These are phyloP conservation scores for Peribolospora baueri DNA, from an alignment of 768 basidiomycete genomes.

Conservation along the genomic window DNA sequence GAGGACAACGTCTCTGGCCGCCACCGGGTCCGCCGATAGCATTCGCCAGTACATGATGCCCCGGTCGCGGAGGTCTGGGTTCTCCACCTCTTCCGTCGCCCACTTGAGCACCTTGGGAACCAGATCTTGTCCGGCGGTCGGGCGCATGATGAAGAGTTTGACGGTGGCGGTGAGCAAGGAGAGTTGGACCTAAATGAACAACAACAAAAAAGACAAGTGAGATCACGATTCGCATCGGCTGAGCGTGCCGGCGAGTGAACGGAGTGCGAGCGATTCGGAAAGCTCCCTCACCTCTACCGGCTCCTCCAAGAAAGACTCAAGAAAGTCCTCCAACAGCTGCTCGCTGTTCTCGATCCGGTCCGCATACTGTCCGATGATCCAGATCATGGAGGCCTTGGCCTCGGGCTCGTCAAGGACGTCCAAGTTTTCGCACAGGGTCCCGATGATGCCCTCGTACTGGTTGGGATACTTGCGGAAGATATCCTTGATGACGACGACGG, in stretches of 20 bases:
- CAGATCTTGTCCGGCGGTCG: constrained; percentile 61
- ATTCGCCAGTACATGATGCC: constrained; percentile 99
- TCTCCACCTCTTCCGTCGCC: constrained; percentile 93
- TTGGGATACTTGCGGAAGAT: constrained; percentile 93
- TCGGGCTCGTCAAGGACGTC: constrained; percentile 86
- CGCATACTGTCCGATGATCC: constrained; percentile 93
- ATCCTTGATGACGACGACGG: constrained; percentile 90
- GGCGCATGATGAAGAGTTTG: constrained; percentile 84
- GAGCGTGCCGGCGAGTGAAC: too few relatives aligned
- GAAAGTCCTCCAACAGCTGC: constrained; percentile 73
- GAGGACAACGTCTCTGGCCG: constrained; percentile 71
- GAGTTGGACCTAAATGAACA: constrained; percentile 52
- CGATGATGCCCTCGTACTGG: constrained; percentile 87
- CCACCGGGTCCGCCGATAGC: constrained; percentile 70
- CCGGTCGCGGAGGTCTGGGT: constrained; percentile 85
- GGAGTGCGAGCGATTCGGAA: not conserved
- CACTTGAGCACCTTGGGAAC: constrained; percentile 89
- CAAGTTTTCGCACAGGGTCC: constrained; percentile 70
- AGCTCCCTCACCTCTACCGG: constrained; percentile 48
- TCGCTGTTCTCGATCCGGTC: constrained; percentile 87
- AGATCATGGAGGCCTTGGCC: constrained; percentile 88
- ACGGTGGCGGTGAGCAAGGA: constrained; percentile 81
- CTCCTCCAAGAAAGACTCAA: constrained; percentile 75
- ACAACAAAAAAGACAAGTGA: not conserved
- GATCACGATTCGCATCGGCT: not conserved